A percentile compares a stretch with the other conserved stretches of the same genome.
Conservation (phyloP, 2,329 filamentous ascomycete genomes). For the Ophiostoma perfectum region DNA sequence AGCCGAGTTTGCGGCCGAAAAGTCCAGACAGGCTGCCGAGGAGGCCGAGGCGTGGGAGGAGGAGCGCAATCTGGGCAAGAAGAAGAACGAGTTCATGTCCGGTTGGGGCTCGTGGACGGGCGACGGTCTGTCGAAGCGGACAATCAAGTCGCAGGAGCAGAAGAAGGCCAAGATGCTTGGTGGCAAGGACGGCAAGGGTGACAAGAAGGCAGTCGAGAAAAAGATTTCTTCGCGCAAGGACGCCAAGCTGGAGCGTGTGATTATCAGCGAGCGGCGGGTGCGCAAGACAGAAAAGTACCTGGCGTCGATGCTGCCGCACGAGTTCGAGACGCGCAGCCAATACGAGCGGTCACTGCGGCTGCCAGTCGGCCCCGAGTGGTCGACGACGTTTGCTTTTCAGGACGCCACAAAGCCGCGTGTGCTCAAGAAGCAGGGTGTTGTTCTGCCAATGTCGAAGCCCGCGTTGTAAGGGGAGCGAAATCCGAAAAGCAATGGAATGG, state of each 20-base stretch:
- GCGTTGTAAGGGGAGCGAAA: constrained; percentile 27
- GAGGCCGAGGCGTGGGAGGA: constrained; percentile 81
- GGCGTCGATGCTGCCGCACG: constrained; percentile 75
- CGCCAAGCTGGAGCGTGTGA: constrained; percentile 73
- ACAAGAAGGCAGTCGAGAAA: constrained; percentile 51
- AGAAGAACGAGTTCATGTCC: constrained; percentile 69
- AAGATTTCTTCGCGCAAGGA: constrained; percentile 77
- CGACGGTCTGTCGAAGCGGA: constrained; percentile 67
- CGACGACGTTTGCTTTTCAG: constrained; percentile 93
- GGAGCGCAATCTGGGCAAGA: constrained; percentile 42
- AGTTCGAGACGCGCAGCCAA: constrained; percentile 81
- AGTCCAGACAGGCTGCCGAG: constrained; percentile 62
- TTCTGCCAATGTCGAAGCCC: constrained; percentile 81
- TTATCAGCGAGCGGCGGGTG: constrained; percentile 84
- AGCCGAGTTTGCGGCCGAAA: constrained; percentile 74
- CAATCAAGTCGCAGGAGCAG: constrained; percentile 52
- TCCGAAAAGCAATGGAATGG: constrained; percentile 10
- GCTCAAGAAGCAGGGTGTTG: constrained; percentile 83
- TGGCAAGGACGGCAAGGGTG: constrained; percentile 48
- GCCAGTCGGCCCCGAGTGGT: constrained; percentile 90
- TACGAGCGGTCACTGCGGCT: constrained; percentile 84
- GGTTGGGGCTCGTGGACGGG: constrained; percentile 95
- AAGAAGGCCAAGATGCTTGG: constrained; percentile 39
- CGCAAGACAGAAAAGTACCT: constrained; percentile 92
- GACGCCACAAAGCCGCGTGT: constrained; percentile 81